Evolutionary conservation across 257 asterid species (phyloP).

Genomic region (Jaltomata sinuosa): DNA sequence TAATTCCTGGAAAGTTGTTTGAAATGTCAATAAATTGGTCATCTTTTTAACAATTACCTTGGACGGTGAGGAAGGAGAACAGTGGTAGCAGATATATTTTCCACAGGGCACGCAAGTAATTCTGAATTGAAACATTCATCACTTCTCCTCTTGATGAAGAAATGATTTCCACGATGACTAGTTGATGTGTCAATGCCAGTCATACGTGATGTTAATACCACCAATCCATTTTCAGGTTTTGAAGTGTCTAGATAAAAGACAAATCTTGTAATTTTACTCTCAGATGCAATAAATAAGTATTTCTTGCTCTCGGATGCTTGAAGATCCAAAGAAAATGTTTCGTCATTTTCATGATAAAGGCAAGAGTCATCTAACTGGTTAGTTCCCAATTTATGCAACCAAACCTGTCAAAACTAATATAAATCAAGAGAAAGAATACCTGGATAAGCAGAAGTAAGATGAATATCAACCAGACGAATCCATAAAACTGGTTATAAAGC

Average conservation of each 20-base stretch:
- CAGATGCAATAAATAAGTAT: conserved; percentile 66
- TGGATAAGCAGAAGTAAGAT: background rate
- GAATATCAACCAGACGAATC: background rate
- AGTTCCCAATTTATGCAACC: conserved; percentile 75
- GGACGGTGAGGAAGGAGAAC: conserved; percentile 81
- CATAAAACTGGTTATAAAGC: background rate
- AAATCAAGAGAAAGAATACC: background rate
- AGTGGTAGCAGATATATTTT: conserved; percentile 49
- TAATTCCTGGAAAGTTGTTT: background rate
- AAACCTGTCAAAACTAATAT: conserved; percentile 41
- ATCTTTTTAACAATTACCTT: conserved; percentile 36
- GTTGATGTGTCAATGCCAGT: conserved; percentile 75
- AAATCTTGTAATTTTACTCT: conserved; percentile 82
- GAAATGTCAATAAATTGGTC: background rate
- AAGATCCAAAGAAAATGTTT: conserved; percentile 65
- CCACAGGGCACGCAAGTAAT: conserved; percentile 72
- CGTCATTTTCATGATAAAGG: conserved; percentile 89
- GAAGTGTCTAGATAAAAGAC: conserved; percentile 69
- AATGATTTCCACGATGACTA: conserved; percentile 92
- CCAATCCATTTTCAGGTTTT: conserved; percentile 55
- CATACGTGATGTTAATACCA: conserved; percentile 57
- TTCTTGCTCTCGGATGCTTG: conserved; percentile 86
- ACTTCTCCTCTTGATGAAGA: conserved; percentile 73
- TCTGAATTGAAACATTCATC: conserved; percentile 81
- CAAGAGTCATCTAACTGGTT: conserved; percentile 68